Evolutionary conservation across 139 green algal genomes (phyloP), one percentile per base, ranked within the genome.

Genomic region (Micractinium conductrix): DNA sequence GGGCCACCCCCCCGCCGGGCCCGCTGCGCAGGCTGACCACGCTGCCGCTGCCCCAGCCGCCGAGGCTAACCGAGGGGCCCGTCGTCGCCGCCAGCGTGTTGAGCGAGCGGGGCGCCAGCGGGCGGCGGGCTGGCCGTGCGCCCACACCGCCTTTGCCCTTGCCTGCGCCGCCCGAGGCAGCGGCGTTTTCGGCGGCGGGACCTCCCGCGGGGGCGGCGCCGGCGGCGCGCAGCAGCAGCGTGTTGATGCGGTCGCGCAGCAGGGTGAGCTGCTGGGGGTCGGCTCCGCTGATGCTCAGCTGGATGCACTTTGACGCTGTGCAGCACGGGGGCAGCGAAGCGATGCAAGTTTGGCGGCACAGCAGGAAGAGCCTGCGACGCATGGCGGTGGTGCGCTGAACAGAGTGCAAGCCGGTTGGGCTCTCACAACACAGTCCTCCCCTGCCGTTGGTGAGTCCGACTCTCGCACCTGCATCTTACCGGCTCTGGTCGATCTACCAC

Each of bases 281-380:
- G 1, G 55, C 50, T 1, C 68, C 76, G 40, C 28, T 71, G 50
- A 85, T 58, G 68, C 48, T 85, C 6, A 85, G 69, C 80, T 85
- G 80, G 37, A 85, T 62, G 80, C 79, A 84, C 65, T 78, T 78
- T 22, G 67, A 65, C 43, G 63, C 78, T 83, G 78, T 4, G 43
- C 12, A 28, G 19, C 3, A 63, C 7, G 44, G 44, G 10, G 1
- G 43, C 12, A 19, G 1, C 10, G 62, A 12, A 70, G 62, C 8
- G 62, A 38, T 12, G 62, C 48, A n/a, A n/a, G n/a, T n/a, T n/a
- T n/a, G n/a, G n/a, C n/a, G n/a, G n/a, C n/a, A n/a, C n/a, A n/a
- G n/a, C n/a, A n/a, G n/a, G n/a, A n/a, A n/a, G n/a, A n/a, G n/a
- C n/a, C n/a, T n/a, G n/a, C n/a, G n/a, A n/a, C n/a, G n/a, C n/a